Base-by-base conservation (phyloP, 2,329 filamentous ascomycete genomes). In the Xylaria hypoxylon region DNA sequence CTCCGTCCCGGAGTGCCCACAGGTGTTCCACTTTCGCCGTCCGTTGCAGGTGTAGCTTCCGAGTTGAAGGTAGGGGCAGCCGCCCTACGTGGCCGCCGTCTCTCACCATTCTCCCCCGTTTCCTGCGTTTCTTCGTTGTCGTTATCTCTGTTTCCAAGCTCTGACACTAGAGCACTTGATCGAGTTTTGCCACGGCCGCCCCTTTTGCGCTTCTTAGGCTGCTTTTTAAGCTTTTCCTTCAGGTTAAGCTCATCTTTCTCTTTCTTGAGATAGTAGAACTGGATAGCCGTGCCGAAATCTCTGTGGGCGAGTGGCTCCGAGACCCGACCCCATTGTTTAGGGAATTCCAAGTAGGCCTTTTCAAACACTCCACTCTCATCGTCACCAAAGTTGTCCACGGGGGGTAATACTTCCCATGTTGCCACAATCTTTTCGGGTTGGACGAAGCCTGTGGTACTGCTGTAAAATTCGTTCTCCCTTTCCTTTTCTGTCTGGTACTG, bases 221-320 rank as follows among this genome's bases (percentile, higher is more conserved):
- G 88, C 79, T 84, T 88, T 78, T 87, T 90, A 33, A 91, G 83
- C 78, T 92, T 92, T 75, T 92, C 90, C 77, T 94, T 93, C 67
- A 94, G 89, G 68, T 92, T 90, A 47, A 89, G 86, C 52, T 89
- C 85, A 80, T 90, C 91, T 80, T 88, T 95, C 76, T 92, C 92
- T 80, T 89, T 96, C 76, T 90, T 92, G 68, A 92, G 84, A 78
- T 96, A 96, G 79, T 96, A 96, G 78, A 94, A 93, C 75, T 93
- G 90, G 72, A 96, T 96, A 78, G 91, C 93, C 52, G 92, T 87
- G 70, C 91, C 90, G 78, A 93, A 94, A 73, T 92, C 89, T 26
- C 92, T 88, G 33, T 86, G 84, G 0, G 86, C 85, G 5, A 95
- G 80, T 26, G 85, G 84, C 65, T 91, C 88, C 5, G 92, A 90